A percentile compares a stretch with the other conserved stretches of the same genome.
Conservation (phyloP, 176 grass and related monocot genomes). For the Panicum miliaceum region DNA sequence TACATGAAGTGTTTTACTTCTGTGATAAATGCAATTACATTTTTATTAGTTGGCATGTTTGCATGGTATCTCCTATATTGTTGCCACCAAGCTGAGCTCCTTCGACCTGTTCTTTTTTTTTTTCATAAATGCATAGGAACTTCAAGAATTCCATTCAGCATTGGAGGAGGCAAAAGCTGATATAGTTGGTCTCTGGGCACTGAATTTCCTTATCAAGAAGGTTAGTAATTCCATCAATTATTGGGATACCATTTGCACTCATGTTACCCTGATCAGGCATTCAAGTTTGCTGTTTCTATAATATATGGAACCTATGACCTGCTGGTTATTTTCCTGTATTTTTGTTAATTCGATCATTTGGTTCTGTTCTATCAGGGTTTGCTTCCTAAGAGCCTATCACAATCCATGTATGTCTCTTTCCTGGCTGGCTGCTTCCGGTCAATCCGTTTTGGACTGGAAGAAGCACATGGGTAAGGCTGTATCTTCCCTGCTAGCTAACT, state of each 20-base stretch:
- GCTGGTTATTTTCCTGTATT: background rate
- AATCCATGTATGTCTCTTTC: constrained; percentile 98
- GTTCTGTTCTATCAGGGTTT: constrained; percentile 59
- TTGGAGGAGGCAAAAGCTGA: constrained; percentile 99
- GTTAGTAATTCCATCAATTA: constrained; percentile 48
- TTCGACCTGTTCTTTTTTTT: background rate
- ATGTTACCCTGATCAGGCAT: constrained; percentile 10
- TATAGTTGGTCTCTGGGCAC: constrained; percentile 97
- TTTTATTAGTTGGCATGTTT: constrained; percentile 7
- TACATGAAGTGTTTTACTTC: background rate
- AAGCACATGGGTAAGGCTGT: constrained; percentile 86
- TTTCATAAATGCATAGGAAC: constrained; percentile 65
- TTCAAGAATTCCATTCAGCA: constrained; percentile 87
- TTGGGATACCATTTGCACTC: background rate
- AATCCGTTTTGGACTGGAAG: constrained; percentile 86
- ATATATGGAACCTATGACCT: constrained; percentile 5
- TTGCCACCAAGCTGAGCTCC: constrained; percentile 21
- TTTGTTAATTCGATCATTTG: background rate
- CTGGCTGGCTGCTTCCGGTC: constrained; percentile 92
- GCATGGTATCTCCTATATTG: constrained; percentile 4
- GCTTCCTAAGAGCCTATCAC: constrained; percentile 77
- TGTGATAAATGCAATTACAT: background rate
- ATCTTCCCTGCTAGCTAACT: constrained; percentile 28
- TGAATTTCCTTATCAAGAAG: constrained; percentile 93
- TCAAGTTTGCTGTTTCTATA: constrained; percentile 18